Conservation (phyloP, 768 basidiomycete species). For the Polyporus arcularius region DNA sequence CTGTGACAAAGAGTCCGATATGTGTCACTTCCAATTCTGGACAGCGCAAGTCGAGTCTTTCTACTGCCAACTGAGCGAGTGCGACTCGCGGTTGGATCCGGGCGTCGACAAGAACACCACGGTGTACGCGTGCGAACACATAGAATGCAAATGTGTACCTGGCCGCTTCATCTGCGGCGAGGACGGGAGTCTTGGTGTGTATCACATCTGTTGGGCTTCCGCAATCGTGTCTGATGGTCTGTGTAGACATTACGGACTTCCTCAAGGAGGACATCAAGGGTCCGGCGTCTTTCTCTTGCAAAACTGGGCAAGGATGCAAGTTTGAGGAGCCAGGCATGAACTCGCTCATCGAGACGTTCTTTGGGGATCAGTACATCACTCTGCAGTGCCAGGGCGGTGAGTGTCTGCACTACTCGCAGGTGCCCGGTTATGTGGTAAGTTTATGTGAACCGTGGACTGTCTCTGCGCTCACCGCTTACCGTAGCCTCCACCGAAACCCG, state of each 20-base stretch:
- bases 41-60: constrained; percentile 93
- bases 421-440: constrained; percentile 86
- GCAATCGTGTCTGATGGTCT: background rate
- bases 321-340: constrained; percentile 99
- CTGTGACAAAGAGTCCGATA: constrained; percentile 63
- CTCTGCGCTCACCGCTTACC: background rate
- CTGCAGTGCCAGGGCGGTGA: constrained; percentile 88
- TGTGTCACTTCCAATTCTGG: constrained; percentile 98
- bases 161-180: constrained; percentile 95
- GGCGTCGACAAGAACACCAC: constrained; percentile 74
- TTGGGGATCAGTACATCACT: constrained; percentile 90
- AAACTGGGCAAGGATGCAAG: constrained; percentile 67
- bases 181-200: constrained; percentile 86
- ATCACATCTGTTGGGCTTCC: background rate
- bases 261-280: constrained; percentile 87
- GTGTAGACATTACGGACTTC: constrained; percentile 89
- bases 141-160: constrained; percentile 92
- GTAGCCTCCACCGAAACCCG: constrained; percentile 78
- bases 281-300: constrained; percentile 85
- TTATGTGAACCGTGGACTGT: background rate
- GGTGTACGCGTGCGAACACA: constrained; percentile 75
- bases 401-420: constrained; percentile 90
- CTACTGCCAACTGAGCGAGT: constrained; percentile 84
- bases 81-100: constrained; percentile 47
- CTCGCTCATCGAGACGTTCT: constrained; percentile 87